Evolutionary conservation across 345 rosid genomes (phyloP).

Genomic region (Corchorus olitorius): DNA sequence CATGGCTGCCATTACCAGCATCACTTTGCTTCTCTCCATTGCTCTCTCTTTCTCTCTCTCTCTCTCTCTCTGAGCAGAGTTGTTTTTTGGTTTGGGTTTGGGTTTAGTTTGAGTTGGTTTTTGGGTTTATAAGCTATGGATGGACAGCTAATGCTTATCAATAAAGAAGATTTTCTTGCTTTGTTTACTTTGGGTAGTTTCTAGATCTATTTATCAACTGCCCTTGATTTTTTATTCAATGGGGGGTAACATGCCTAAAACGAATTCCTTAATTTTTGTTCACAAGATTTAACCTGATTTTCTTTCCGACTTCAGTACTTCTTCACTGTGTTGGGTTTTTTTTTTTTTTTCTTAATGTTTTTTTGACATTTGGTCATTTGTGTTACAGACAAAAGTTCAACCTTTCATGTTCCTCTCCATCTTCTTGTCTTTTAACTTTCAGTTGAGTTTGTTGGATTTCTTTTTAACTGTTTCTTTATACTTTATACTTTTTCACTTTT

Average conservation of each 20-base stretch:
- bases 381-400: conserved; percentile 4
- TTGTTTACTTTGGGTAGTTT: neutral
- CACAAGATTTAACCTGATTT: neutral
- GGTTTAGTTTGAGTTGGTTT: neutral
- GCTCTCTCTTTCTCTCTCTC: conserved; percentile 31
- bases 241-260: conserved; percentile 4
- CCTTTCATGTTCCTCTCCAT: neutral
- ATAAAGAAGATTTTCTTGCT: neutral
- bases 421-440: neutral
- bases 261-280: neutral
- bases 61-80: conserved; percentile 25
- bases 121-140: neutral
- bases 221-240: neutral
- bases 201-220: conserved; percentile 20
- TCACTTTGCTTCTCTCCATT: conserved; percentile 34
- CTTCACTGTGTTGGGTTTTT: neutral
- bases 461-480: no score
- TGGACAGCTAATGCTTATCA: conserved; percentile 15
- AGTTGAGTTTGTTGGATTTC: conserved; percentile 3
- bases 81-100: neutral
- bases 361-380: neutral
- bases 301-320: neutral
- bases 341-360: no score
- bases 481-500: neutral
- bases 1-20: conserved; percentile 32